Evolutionary conservation across 371 early-diverging fungal species (phyloP).

Genomic region (Mucor sp.): DNA sequence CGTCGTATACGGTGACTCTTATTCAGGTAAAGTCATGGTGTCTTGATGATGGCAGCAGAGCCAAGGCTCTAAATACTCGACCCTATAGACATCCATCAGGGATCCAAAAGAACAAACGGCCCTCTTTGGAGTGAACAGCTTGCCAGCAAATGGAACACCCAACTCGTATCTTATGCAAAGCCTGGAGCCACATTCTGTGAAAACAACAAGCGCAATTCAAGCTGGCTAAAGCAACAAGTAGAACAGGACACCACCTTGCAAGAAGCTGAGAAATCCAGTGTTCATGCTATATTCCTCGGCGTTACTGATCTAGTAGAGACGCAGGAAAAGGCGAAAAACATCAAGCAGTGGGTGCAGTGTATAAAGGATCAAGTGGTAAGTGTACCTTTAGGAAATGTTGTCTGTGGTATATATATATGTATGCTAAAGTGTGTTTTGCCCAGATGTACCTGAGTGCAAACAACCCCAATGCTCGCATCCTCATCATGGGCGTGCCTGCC

Average conservation of each 20-base stretch:
- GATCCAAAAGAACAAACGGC: slow-evolving; percentile 36
- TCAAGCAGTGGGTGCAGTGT: slow-evolving; percentile 27
- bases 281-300: slow-evolving; percentile 41
- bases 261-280: slow-evolving; percentile 9
- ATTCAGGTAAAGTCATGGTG: slow-evolving; percentile 21
- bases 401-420: background rate
- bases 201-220: slow-evolving; percentile 7
- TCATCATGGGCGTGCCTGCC: slow-evolving; percentile 44
- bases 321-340: slow-evolving; percentile 13
- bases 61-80: background rate
- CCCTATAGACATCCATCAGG: slow-evolving; percentile 7
- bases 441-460: slow-evolving; percentile 22
- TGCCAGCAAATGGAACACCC: slow-evolving; percentile 29
- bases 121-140: slow-evolving; percentile 45
- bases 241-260: background rate
- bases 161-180: slow-evolving; percentile 32
- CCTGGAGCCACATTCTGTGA: slow-evolving; percentile 31
- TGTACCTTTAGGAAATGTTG: background rate
- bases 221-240: slow-evolving; percentile 21
- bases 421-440: background rate
- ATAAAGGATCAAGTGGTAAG: slow-evolving; percentile 37
- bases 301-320: slow-evolving; percentile 34
- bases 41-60: background rate
- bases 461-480: slow-evolving; percentile 23
- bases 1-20: slow-evolving; percentile 35